Evolutionary conservation across 192 early-diverging fungal genomes (phyloP).

Genomic region (Pilaira anomala): DNA sequence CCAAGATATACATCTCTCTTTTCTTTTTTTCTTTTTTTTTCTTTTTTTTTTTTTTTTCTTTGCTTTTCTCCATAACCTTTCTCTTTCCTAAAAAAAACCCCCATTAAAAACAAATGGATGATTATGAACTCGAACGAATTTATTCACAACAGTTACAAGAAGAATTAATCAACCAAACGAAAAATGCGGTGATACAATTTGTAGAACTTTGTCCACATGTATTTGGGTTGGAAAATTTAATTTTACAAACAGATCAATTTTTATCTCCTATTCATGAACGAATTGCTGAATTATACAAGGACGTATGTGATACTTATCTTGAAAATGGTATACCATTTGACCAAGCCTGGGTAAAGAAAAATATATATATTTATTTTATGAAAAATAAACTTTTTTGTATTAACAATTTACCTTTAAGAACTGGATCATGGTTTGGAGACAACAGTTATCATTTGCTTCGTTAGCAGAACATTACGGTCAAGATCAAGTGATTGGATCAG

Average conservation of each 20-base stretch:
- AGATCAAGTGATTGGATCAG: slow-evolving; percentile 19
- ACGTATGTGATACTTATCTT: slow-evolving; percentile 14
- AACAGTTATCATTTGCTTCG: slow-evolving; percentile 27
- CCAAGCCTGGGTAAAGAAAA: slow-evolving; percentile 30
- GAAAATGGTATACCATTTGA: slow-evolving; percentile 26
- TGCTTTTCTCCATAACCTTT: too few relatives aligned
- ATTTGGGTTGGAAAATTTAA: slow-evolving; percentile 27
- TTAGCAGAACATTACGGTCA: slow-evolving; percentile 19
- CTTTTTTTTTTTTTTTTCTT: too few relatives aligned
- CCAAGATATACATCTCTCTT: background rate
- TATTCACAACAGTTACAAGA: slow-evolving; percentile 25
- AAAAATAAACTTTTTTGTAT: too few relatives aligned
- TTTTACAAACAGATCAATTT: background rate
- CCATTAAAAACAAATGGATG: slow-evolving; percentile 15
- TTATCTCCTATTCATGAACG: slow-evolving; percentile 4
- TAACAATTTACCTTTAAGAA: slow-evolving; percentile 18
- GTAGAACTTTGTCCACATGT: slow-evolving; percentile 19
- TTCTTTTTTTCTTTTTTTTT: slow-evolving; percentile 1
- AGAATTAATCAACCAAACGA: slow-evolving; percentile 22
- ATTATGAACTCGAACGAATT: slow-evolving; percentile 20
- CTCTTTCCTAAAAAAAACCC: background rate
- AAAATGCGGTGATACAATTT: slow-evolving; percentile 13
- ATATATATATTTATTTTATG: background rate
- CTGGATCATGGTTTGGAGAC: slow-evolving; percentile 35
- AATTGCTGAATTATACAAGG: slow-evolving; percentile 23